Evolutionary conservation across 2,329 filamentous ascomycete genomes (phyloP), one percentile per base, ranked within the genome.

Genomic region (Didymella glomerata): DNA sequence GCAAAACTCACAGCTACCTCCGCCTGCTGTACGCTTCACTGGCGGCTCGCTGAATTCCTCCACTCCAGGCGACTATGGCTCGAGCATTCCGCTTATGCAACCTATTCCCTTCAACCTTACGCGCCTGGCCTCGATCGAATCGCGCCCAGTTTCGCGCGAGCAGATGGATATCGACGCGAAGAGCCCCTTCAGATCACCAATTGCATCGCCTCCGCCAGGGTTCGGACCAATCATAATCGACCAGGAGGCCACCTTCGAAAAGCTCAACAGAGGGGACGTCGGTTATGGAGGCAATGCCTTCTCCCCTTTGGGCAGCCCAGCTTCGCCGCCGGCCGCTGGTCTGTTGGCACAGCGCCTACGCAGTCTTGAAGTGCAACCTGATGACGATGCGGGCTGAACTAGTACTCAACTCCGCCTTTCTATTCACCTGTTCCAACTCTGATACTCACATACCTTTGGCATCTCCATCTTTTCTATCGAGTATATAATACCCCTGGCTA

Each of bases 261-360:
- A 93, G 71, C 84, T 92, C 20, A 87, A 73, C 67, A 90, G 84
- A 71, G 87, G 87, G 6, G 88, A 92, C 60, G 75, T 76, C 30
- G 76, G 77, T n/a, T 78, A 77, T 54, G 81, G 72, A 11, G 70
- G 72, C 7, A 75, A 75, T 41, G 73, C 71, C 16, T 76, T 74
- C 54, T 68, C 67, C 32, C 68, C 70, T n/a, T 34, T 72, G 9
- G 52, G 62, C 22, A 67, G 68, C n/a, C 57, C 67, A n/a, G 61
- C 20, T 84, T 87, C 34, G 88, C 90, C 69, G 85, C 88, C 36
- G 82, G 82, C 85, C 4, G 88, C 92, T 68, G 86, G 90, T 2
- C 76, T 95, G 16, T 79, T 95, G 16, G 91, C 91, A 11, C 87
- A 87, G 72, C 84, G 87, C 56, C 78, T 94, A 44, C 84, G 87